A percentile compares a stretch with the other conserved stretches of the same genome.
These are phyloP conservation scores for Volvariella surrecta DNA, from an alignment of 1,284 basidiomycete species.

Conservation along the genomic window DNA sequence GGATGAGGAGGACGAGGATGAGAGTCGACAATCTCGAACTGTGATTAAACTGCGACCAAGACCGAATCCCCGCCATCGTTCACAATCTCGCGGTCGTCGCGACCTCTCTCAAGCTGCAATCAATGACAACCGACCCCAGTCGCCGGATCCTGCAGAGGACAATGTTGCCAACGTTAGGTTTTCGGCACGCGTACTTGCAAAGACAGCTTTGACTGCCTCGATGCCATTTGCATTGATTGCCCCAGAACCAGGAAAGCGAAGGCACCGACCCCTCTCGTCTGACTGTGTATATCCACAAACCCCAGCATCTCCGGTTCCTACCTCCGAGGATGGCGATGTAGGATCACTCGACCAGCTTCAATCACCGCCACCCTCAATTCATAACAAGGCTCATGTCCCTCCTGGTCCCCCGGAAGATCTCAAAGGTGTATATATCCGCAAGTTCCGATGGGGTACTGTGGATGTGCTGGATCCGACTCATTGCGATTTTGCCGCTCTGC, in stretches of 20 bases:
- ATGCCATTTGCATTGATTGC: conserved; percentile 74
- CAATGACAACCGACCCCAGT: conserved; percentile 40
- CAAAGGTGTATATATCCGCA: conserved; percentile 63
- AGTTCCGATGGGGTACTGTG: conserved; percentile 75
- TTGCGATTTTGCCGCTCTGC: conserved; percentile 75
- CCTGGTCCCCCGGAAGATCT: conserved; percentile 53
- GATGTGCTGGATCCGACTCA: conserved; percentile 77
- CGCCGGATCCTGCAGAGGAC: conserved; percentile 52
- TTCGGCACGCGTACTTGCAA: conserved; percentile 56
- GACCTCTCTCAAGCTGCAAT: conserved; percentile 48
- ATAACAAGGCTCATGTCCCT: conserved; percentile 4
- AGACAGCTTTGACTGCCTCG: conserved; percentile 40
- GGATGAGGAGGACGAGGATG: conserved; percentile 34
- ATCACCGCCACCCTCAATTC: neutral
- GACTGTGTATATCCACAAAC: conserved; percentile 17
- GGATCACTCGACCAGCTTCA: conserved; percentile 14
- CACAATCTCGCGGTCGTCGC: conserved; percentile 64
- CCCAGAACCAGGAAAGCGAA: conserved; percentile 44
- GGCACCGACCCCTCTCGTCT: conserved; percentile 24
- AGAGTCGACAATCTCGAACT: conserved; percentile 50
- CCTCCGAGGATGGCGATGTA: conserved; percentile 37
- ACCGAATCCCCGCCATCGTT: conserved; percentile 36
- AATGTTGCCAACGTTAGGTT: conserved; percentile 69
- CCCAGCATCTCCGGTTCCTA: conserved; percentile 21
- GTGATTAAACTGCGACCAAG: conserved; percentile 63